These are phyloP conservation scores for Hymenoscyphus scutula DNA, from an alignment of 2,329 filamentous ascomycete species.

Conservation along the genomic window DNA sequence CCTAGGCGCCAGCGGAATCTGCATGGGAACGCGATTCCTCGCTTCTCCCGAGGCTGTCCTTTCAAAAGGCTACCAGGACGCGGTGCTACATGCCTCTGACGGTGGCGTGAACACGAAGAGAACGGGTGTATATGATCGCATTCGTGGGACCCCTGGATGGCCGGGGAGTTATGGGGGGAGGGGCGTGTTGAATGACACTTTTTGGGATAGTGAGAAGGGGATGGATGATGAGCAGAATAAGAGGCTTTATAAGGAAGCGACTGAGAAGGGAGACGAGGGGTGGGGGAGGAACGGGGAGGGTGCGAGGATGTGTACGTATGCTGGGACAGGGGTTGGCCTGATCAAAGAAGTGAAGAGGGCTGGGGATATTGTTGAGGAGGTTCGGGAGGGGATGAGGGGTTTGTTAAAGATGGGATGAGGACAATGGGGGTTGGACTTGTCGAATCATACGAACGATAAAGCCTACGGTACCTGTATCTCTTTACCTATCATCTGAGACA, in stretches of 20 bases:
- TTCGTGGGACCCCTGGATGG: conserved; percentile 56
- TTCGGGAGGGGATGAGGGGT: conserved; percentile 10
- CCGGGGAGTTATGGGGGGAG: conserved; percentile 53
- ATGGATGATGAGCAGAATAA: conserved; percentile 39
- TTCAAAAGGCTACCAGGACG: conserved; percentile 44
- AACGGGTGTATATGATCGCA: conserved; percentile 47
- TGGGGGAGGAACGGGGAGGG: conserved; percentile 41
- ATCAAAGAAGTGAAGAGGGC: conserved; percentile 20
- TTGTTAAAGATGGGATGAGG: neutral
- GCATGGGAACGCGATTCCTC: conserved; percentile 49
- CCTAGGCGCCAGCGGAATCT: conserved; percentile 40
- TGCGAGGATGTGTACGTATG: conserved; percentile 20
- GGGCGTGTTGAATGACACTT: conserved; percentile 53
- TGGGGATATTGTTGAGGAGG: conserved; percentile 22
- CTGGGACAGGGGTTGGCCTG: conserved; percentile 25
- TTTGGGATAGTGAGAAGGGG: conserved; percentile 39
- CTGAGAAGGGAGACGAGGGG: conserved; percentile 46
- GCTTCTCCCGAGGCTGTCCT: conserved; percentile 45
- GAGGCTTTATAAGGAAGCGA: conserved; percentile 41
- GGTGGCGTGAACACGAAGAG: conserved; percentile 47
- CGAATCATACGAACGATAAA: too few species aligned
- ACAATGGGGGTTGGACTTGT: too few species aligned
- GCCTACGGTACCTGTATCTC: too few species aligned
- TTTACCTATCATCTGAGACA: too few species aligned
- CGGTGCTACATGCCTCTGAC: conserved; percentile 44